Base-by-base conservation (phyloP, 257 asterid species). In the Echites panduratus region DNA sequence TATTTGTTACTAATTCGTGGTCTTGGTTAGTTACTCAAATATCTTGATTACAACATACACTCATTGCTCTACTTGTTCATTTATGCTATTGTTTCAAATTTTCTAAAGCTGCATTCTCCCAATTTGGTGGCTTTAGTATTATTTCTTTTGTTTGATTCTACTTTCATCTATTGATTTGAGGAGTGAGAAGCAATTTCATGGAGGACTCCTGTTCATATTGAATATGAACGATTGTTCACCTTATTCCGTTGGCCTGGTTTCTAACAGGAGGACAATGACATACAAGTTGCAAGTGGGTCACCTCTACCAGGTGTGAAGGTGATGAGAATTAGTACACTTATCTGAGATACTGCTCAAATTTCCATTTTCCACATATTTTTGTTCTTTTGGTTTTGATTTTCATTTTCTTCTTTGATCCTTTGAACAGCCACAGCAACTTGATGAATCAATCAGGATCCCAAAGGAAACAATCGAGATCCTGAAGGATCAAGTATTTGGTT, bases 301-400 rank as follows among this genome's bases (percentile, higher is more conserved):
- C 99, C 97, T 68, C 92, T 94, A 68, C 99, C 97, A 79, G 99
- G 96, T 84, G 79, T 91, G 87, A 89, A 91, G 99, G 99, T 94
- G 91, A 87, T 88, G 65, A 73, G 63, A 70, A 76, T 64, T 83
- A 70, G 81, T 71, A 62, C 71, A 77, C 72, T 70, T 48, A 68
- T 70, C 75, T 49, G 47, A 72, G 52, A 20, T 12, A 24, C 49
- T 29, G 20, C 71, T 40, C 69, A 26, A 9, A 67, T 73, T 47
- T 45, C 71, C 69, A 58, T 49, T 48, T 56, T 7, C 35, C 50
- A 47, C 64, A 24, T 49, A 71, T 75, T 57, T 77, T 63, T 66
- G 65, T 70, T 70, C 53, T 70, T 66, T 41, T 17, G 61, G 58
- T 16, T 38, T 65, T 71, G 20, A 64, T 54, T 32, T 26, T 57